These are phyloP conservation scores for Fusarium udum DNA, from an alignment of 2,329 filamentous ascomycete species.

Conservation along the genomic window DNA sequence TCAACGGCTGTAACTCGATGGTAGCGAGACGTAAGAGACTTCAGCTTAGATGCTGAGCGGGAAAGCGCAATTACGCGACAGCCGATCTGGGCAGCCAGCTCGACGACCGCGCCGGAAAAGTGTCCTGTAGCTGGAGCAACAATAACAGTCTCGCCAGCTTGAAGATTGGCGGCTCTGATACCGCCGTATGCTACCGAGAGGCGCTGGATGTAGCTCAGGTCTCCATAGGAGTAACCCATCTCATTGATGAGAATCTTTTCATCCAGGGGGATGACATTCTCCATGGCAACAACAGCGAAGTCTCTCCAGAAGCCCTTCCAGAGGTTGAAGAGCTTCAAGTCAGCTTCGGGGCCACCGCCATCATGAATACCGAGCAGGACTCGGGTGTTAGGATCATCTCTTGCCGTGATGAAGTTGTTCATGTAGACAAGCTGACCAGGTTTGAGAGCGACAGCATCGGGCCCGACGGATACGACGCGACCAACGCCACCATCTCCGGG, in stretches of 20 bases:
- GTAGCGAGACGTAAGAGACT: conserved; percentile 7
- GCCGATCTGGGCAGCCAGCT: conserved; percentile 28
- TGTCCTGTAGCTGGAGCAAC: conserved; percentile 29
- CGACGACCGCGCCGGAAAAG: conserved; percentile 28
- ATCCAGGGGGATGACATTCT: conserved; percentile 19
- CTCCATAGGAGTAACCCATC: conserved; percentile 27
- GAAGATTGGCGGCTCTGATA: conserved; percentile 4
- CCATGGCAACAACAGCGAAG: neutral
- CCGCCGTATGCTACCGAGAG: conserved; percentile 26
- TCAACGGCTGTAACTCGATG: conserved; percentile 3
- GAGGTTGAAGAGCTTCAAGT: conserved; percentile 15
- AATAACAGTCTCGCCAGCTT: conserved; percentile 20
- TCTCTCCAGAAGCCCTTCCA: conserved; percentile 31
- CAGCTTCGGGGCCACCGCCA: neutral
- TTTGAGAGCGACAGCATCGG: conserved; percentile 9
- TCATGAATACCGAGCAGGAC: conserved; percentile 24
- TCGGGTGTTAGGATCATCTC: conserved; percentile 18
- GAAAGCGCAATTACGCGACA: conserved; percentile 33
- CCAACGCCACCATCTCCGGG: conserved; percentile 8
- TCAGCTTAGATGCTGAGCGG: conserved; percentile 1
- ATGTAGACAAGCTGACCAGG: conserved; percentile 26
- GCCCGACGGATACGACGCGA: conserved; percentile 18
- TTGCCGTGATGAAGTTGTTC: conserved; percentile 11
- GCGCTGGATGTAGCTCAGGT: conserved; percentile 30
- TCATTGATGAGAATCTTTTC: conserved; percentile 1